Base-by-base conservation (phyloP, 108 stramenopile species). In the Discostella stelligeroides region DNA sequence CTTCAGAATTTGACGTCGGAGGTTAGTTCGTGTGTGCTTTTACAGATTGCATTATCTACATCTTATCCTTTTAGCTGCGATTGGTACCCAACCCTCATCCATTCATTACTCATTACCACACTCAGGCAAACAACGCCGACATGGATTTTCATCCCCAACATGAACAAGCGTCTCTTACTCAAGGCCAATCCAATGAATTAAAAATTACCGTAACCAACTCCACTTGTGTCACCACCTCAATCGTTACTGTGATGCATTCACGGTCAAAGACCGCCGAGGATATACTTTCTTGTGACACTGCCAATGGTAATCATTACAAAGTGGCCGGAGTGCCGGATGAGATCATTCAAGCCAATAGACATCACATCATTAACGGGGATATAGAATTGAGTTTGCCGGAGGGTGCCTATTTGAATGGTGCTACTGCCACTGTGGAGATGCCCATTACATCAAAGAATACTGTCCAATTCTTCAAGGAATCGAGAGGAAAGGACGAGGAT, bases 151-250 rank as follows among this genome's bases (percentile, higher is more conserved):
- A n/a, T n/a, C n/a, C n/a, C n/a, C n/a, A n/a, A n/a, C n/a, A n/a
- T n/a, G n/a, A n/a, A n/a, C n/a, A n/a, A n/a, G n/a, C n/a, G n/a
- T n/a, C 34, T 34, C 34, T 34, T 6, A 3, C 6, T 34, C 3
- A 34, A 3, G 5, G 5, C 34, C 34, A 34, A 34, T 6, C 34
- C 34, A 34, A 34, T 34, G 34, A 34, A 34, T 5, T 34, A 5
- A 34, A 3, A 34, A 34, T 34, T 5, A 6, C 17, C 20, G 18
- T 18, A 15, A 50, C 49, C 18, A 18, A 18, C 49, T 8, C 49
- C 49, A 50, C 49, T 24, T 50, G 49, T 18, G 49, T 50, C 49
- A 50, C 49, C 18, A 50, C 49, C 14, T 50, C 49, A 20, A 24
- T 50, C 24, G 1, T 18, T 18, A 4, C 20, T 0, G 18, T 50